These are phyloP conservation scores for Diaporthe humulicola DNA, from an alignment of 2,329 filamentous ascomycete genomes.

Conservation along the genomic window DNA sequence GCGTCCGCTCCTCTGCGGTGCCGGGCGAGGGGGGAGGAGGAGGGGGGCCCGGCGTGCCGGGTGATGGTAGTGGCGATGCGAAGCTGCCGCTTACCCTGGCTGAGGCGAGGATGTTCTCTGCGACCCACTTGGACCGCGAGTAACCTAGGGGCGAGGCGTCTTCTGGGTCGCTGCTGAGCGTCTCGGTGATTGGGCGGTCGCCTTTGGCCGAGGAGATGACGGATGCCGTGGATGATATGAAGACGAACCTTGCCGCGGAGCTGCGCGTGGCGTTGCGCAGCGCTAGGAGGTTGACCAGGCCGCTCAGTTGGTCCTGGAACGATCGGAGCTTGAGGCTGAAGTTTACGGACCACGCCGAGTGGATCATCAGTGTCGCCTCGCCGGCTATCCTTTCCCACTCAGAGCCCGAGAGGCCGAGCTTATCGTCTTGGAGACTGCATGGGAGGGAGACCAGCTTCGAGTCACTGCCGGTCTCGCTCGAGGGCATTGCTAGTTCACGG, in stretches of 20 bases:
- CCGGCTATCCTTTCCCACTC: constrained; percentile 56
- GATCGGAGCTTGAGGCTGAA: constrained; percentile 63
- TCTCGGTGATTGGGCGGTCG: constrained; percentile 54
- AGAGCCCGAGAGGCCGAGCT: constrained; percentile 60
- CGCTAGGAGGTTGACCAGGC: constrained; percentile 58
- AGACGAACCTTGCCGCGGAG: constrained; percentile 42
- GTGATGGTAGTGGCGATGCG: constrained; percentile 15
- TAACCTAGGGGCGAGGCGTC: constrained; percentile 66
- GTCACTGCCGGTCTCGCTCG: constrained; percentile 44
- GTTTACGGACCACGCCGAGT: constrained; percentile 68
- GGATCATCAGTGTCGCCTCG: constrained; percentile 61
- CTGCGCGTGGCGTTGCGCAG: constrained; percentile 28
- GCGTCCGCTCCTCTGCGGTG: constrained; percentile 42
- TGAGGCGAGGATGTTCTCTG: constrained; percentile 64
- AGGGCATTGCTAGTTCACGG: neutral
- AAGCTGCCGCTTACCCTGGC: constrained; percentile 46
- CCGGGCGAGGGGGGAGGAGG: constrained; percentile 3
- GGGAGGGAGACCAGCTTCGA: constrained; percentile 61
- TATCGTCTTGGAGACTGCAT: constrained; percentile 59
- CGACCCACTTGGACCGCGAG: constrained; percentile 69
- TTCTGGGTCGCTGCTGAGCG: constrained; percentile 53
- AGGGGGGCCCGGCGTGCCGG: constrained; percentile 38
- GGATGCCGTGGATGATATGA: constrained; percentile 47
- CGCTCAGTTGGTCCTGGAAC: constrained; percentile 63
- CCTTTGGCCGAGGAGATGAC: constrained; percentile 30